phyloP scores from a whole-genome alignment of 2,329 filamentous ascomycete genomes.

The Chrysoporthe deuterocubensis region DNA sequence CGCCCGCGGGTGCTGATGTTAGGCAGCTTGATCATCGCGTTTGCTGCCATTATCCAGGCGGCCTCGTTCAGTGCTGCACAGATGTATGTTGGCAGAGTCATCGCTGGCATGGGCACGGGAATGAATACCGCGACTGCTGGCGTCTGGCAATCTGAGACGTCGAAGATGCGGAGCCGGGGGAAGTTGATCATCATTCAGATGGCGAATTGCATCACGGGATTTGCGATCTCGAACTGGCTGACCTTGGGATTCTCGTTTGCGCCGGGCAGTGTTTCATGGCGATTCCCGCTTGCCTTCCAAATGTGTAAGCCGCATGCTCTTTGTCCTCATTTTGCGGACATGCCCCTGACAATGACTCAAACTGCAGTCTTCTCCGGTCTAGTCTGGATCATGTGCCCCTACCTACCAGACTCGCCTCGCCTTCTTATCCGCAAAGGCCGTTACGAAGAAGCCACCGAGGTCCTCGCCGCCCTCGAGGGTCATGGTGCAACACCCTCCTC shows the following conservation, averaged over 20 bases:
- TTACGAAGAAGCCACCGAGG: constrained; percentile 30
- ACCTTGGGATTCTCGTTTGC: constrained; percentile 31
- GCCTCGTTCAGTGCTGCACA: constrained; percentile 26
- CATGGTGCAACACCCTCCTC: constrained; percentile 36
- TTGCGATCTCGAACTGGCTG: constrained; percentile 42
- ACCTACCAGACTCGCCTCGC: constrained; percentile 32
- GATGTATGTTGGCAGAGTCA: constrained; percentile 30
- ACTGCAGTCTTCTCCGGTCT: constrained; percentile 40
- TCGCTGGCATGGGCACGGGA: constrained; percentile 30
- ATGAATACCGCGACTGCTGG: constrained; percentile 32
- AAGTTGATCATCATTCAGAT: constrained; percentile 35
- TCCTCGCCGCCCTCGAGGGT: constrained; percentile 35
- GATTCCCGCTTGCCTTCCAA: constrained; percentile 35
- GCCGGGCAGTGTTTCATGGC: constrained; percentile 30
- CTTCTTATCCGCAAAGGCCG: constrained; percentile 32
- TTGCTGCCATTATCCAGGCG: constrained; percentile 29
- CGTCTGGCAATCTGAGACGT: constrained; percentile 32
- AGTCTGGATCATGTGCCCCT: constrained; percentile 32
- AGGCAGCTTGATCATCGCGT: constrained; percentile 31
- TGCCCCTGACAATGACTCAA: constrained; percentile 33
- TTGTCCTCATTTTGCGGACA: neutral
- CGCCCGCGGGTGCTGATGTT: constrained; percentile 31
- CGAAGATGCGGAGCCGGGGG: constrained; percentile 32
- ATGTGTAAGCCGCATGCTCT: constrained; percentile 35
- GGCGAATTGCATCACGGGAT: constrained; percentile 42